Percentiles rank a stretch among this genome's conserved stretches.
Conservation (phyloP, 2,329 filamentous ascomycete genomes). For the Phoma sp. region DNA sequence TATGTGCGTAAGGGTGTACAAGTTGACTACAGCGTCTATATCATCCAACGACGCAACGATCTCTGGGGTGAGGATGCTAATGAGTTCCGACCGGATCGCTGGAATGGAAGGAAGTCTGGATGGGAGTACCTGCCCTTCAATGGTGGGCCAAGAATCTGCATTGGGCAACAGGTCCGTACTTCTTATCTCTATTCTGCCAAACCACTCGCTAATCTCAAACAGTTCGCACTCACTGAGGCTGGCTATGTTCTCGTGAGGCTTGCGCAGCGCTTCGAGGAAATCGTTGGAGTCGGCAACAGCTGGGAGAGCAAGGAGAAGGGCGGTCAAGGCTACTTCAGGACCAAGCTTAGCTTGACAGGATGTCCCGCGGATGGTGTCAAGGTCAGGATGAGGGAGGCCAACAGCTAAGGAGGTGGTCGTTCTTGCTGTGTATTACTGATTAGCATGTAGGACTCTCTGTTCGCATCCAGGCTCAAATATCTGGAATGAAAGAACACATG, state of each 20-base stretch:
- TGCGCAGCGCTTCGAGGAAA: slow-evolving; percentile 36
- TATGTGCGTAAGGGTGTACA: slow-evolving; percentile 38
- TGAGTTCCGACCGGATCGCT: slow-evolving; percentile 45
- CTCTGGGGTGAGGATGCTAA: slow-evolving; percentile 47
- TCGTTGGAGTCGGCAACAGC: slow-evolving; percentile 33
- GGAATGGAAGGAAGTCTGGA: slow-evolving; percentile 38
- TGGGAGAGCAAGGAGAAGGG: slow-evolving; percentile 36
- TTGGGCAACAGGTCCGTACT: slow-evolving; percentile 31
- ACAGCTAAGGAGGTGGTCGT: slow-evolving; percentile 9
- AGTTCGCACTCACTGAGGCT: slow-evolving; percentile 42
- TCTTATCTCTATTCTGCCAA: no score
- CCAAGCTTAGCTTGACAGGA: slow-evolving; percentile 31
- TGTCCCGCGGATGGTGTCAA: slow-evolving; percentile 42
- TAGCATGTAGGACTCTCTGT: no score
- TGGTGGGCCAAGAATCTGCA: slow-evolving; percentile 40
- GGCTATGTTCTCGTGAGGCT: slow-evolving; percentile 37
- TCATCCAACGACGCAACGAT: slow-evolving; percentile 45
- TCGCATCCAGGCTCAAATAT: no score
- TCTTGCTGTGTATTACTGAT: no score
- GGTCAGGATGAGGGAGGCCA: slow-evolving; percentile 39
- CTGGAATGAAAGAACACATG: no score
- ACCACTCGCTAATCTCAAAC: neutral
- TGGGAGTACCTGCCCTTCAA: slow-evolving; percentile 46
- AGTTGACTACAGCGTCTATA: slow-evolving; percentile 38
- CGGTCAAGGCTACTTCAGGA: slow-evolving; percentile 31